phyloP scores from a whole-genome alignment of 2,329 filamentous ascomycete species.

The Arthroderma sp. region DNA sequence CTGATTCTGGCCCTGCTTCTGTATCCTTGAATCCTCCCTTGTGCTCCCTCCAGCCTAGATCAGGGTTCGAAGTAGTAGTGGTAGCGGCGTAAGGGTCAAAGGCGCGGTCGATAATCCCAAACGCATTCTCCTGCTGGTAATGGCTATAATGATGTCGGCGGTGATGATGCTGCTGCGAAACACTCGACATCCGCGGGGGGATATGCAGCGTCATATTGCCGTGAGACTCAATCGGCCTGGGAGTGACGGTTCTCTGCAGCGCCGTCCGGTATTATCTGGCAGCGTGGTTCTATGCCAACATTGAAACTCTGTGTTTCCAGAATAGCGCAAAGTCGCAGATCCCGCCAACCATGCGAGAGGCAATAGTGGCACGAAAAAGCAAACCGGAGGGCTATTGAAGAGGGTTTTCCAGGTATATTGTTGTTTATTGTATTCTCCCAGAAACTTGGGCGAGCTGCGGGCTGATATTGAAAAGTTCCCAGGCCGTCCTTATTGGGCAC shows the following conservation, averaged over 20 bases:
- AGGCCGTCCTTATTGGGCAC: neutral
- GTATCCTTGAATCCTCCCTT: neutral
- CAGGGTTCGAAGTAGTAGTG: constrained; percentile 4
- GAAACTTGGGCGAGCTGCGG: neutral
- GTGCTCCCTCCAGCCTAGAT: neutral
- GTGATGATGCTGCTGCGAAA: neutral
- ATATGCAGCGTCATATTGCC: constrained; percentile 7
- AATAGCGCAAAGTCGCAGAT: constrained; percentile 4
- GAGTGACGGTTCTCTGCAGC: neutral
- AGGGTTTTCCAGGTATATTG: too few species aligned
- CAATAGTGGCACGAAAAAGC: neutral
- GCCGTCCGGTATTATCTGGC: neutral
- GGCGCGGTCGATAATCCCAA: neutral
- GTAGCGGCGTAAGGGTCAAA: neutral
- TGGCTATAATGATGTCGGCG: neutral
- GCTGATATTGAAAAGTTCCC: neutral
- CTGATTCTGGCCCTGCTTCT: neutral
- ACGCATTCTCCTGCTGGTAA: neutral
- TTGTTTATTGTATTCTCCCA: neutral
- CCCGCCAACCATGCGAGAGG: constrained; percentile 3
- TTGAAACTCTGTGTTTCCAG: constrained; percentile 1
- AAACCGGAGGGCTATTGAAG: neutral
- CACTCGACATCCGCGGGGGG: constrained; percentile 12
- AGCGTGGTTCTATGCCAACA: constrained; percentile 2
- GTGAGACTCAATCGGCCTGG: neutral